These are phyloP conservation scores for Arabidopsis arenosa DNA, from an alignment of 345 rosid genomes.

Conservation along the genomic window DNA sequence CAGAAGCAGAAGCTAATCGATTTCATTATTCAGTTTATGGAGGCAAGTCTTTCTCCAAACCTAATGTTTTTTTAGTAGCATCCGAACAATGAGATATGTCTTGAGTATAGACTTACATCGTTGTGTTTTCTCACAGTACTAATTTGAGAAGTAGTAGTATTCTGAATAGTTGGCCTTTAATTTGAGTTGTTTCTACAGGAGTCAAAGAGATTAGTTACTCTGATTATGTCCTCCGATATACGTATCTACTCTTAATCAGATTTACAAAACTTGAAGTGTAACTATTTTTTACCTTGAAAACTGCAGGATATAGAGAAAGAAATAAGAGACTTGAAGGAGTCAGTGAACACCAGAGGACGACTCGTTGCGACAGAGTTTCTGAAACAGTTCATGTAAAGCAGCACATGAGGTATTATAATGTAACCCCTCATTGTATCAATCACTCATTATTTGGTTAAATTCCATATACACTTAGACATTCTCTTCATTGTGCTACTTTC, in stretches of 20 bases:
- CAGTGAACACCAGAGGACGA: conserved; percentile 90
- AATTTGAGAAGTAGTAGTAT: conserved; percentile 8
- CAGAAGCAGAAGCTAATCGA: conserved; percentile 95
- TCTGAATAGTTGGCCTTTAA: conserved; percentile 9
- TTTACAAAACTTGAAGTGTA: background rate
- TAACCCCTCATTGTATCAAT: conserved; percentile 30
- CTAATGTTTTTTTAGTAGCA: conserved; percentile 14
- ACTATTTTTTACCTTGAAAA: conserved; percentile 14
- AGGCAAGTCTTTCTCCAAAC: conserved; percentile 62
- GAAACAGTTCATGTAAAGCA: conserved; percentile 71
- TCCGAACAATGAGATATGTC: conserved; percentile 14
- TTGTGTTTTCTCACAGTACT: background rate
- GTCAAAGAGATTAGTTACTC: conserved; percentile 8
- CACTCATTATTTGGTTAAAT: conserved; percentile 22
- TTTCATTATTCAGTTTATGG: conserved; percentile 97
- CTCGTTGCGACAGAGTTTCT: conserved; percentile 91
- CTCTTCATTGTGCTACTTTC: conserved; percentile 2
- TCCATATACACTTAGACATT: conserved; percentile 12
- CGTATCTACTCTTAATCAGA: background rate
- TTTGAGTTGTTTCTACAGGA: background rate
- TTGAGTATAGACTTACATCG: background rate
- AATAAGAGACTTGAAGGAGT: conserved; percentile 86
- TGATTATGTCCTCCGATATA: conserved; percentile 8
- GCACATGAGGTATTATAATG: conserved; percentile 23
- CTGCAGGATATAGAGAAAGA: conserved; percentile 96